These are phyloP conservation scores for Cucurbita ficifolia DNA, from an alignment of 306 rosid species.

Conservation along the genomic window DNA sequence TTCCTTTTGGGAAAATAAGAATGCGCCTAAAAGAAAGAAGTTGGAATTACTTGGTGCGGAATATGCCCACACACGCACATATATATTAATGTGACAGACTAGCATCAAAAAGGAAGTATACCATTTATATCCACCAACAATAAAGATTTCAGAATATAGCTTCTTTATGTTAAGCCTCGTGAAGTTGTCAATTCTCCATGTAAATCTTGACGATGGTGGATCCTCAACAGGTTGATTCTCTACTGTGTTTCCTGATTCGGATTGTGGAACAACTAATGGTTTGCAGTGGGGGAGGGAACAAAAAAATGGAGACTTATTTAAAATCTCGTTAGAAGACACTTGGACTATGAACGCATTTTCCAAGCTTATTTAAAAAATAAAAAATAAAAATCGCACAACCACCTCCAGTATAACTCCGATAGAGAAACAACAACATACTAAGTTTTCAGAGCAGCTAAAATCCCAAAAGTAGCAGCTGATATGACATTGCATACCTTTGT, in stretches of 20 bases:
- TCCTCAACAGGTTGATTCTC: slow-evolving; percentile 72
- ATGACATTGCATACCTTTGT: neutral
- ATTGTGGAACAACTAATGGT: slow-evolving; percentile 45
- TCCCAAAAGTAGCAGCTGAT: slow-evolving; percentile 1
- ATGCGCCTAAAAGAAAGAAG: slow-evolving; percentile 41
- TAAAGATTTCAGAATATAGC: slow-evolving; percentile 59
- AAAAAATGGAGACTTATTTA: neutral
- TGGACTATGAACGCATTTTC: neutral
- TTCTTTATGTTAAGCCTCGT: slow-evolving; percentile 55
- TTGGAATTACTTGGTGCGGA: neutral
- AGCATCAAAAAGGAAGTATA: slow-evolving; percentile 11
- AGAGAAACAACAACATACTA: neutral
- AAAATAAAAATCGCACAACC: neutral
- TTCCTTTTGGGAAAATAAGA: slow-evolving; percentile 79
- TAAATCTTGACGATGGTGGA: slow-evolving; percentile 58
- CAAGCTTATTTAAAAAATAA: neutral
- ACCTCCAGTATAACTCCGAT: neutral
- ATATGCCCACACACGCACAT: neutral
- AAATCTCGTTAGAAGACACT: neutral
- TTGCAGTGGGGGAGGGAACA: slow-evolving; percentile 7
- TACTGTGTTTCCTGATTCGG: slow-evolving; percentile 46
- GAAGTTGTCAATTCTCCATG: slow-evolving; percentile 77
- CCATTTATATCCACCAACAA: slow-evolving; percentile 81
- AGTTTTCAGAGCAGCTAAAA: neutral
- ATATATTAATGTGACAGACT: neutral